Conservation (phyloP, 1,284 basidiomycete genomes). For the Mycosarcoma mackinlayi region DNA sequence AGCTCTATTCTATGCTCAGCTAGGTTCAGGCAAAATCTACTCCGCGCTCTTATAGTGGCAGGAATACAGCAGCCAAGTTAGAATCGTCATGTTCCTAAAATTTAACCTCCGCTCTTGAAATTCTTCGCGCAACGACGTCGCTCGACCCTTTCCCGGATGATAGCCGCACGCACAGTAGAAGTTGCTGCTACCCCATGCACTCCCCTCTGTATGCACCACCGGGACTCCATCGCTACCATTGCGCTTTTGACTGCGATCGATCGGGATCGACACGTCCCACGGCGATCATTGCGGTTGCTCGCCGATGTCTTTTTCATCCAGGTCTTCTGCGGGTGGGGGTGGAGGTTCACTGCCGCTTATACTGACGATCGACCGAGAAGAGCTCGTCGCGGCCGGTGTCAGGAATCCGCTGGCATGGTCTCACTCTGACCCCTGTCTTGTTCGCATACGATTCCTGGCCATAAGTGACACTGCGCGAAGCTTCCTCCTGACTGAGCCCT, state of each 20-base stretch:
- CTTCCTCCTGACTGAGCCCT: no score
- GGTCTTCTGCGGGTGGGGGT: no score
- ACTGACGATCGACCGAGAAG: background rate
- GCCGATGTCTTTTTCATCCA: no score
- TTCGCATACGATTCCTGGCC: no score
- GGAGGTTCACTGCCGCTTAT: no score
- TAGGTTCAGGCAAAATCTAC: constrained; percentile 8
- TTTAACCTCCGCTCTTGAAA: constrained; percentile 9
- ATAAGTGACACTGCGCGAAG: no score
- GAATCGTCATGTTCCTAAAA: background rate
- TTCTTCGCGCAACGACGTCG: constrained; percentile 17
- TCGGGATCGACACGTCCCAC: no score
- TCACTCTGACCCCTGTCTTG: constrained; percentile 17
- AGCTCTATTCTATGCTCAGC: background rate
- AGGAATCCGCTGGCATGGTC: background rate
- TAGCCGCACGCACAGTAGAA: constrained; percentile 2
- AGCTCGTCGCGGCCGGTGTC: no score
- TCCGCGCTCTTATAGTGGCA: background rate
- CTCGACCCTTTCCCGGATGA: background rate
- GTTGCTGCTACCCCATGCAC: constrained; percentile 1
- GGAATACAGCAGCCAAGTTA: no score
- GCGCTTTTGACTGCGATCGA: no score
- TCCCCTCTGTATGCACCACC: constrained; percentile 1
- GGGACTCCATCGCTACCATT: constrained; percentile 1
- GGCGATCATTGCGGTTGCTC: no score